Base-by-base conservation (phyloP, 768 basidiomycete genomes). In the Rhizopogon vulgaris region DNA sequence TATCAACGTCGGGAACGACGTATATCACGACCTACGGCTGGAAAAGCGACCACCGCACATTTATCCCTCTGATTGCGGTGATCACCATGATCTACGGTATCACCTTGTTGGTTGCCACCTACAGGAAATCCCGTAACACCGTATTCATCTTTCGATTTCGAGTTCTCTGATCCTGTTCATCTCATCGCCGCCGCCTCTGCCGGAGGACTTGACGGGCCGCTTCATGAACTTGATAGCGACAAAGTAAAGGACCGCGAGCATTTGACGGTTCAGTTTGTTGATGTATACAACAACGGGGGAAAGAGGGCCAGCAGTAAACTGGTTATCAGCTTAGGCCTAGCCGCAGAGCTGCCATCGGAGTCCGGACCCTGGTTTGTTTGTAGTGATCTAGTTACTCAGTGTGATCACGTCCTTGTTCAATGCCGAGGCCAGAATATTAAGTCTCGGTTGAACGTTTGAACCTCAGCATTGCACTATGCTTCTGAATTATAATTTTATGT, bases 21-120 rank as follows among this genome's bases (percentile, higher is more conserved):
- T 48, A 28, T 49, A 48, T 53, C 18, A n/a, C 22, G 25, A 53
- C 52, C 3, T 38, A 50, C 12, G 52, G 52, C 27, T 53, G 52
- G 52, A 36, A 27, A 6, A 37, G 39, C 36, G 18, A 39, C 6
- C 18, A n/a, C 24, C 41, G 12, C 10, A 52, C 46, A 10, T 52
- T 30, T 38, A 32, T 53, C 17, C 36, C 49, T 14, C 22, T 48
- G 9, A n/a, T 53, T 10, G 46, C 30, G 25, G 27, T 49, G n/a
- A 40, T 49, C 15, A 48, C 37, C 25, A 7, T 49, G 17, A 30
- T 45, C 30, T 45, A 28, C 28, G 17, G 30, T 2, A 6, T 28
- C 10, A 53, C 52, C 2, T 1, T 40, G n/a, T 24, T 28, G 11
- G 47, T 48, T 8, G 47, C 46, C 9, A 48, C 24, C 25, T 52